Conservation (phyloP, 192 early-diverging fungal genomes). For the Phlyctochytrium planicorne region DNA sequence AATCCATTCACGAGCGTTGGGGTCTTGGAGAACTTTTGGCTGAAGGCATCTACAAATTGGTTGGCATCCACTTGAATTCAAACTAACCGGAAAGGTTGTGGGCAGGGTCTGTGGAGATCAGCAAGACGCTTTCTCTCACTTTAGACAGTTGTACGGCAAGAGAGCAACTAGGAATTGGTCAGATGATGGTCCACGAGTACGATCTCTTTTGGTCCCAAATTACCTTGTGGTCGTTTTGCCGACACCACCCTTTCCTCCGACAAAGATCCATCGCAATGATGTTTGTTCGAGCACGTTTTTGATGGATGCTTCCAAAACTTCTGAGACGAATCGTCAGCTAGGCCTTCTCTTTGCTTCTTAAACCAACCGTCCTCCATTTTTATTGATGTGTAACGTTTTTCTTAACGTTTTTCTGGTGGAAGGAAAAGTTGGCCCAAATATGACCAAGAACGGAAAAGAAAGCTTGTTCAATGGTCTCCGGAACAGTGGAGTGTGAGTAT, state of each 20-base stretch:
- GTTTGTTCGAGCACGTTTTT: slow-evolving; percentile 97
- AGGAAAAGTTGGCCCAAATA: too few relatives aligned
- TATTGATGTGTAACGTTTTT: too few relatives aligned
- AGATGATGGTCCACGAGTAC: not conserved
- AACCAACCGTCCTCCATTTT: too few relatives aligned
- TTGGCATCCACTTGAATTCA: not conserved
- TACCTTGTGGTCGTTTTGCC: slow-evolving; percentile 82
- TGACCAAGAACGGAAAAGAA: too few relatives aligned
- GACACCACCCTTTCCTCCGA: slow-evolving; percentile 99
- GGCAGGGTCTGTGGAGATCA: slow-evolving; percentile 99
- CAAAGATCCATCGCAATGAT: slow-evolving; percentile 97
- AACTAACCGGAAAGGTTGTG: slow-evolving; percentile 87
- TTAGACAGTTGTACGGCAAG: slow-evolving; percentile 91
- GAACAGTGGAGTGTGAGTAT: too few relatives aligned
- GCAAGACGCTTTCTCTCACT: slow-evolving; percentile 86
- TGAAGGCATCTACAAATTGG: slow-evolving; percentile 77
- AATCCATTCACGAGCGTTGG: slow-evolving; percentile 94
- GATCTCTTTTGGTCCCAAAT: not conserved
- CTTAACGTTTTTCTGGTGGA: too few relatives aligned
- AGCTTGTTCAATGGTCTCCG: too few relatives aligned
- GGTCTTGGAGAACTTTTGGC: slow-evolving; percentile 98
- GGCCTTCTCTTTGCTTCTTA: too few relatives aligned
- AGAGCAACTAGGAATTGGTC: slow-evolving; percentile 58
- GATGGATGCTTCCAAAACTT: slow-evolving; percentile 81
- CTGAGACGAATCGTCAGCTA: too few relatives aligned